These are phyloP conservation scores for Fraxinus platypoda DNA, from an alignment of 305 asterid genomes.

Conservation along the genomic window DNA sequence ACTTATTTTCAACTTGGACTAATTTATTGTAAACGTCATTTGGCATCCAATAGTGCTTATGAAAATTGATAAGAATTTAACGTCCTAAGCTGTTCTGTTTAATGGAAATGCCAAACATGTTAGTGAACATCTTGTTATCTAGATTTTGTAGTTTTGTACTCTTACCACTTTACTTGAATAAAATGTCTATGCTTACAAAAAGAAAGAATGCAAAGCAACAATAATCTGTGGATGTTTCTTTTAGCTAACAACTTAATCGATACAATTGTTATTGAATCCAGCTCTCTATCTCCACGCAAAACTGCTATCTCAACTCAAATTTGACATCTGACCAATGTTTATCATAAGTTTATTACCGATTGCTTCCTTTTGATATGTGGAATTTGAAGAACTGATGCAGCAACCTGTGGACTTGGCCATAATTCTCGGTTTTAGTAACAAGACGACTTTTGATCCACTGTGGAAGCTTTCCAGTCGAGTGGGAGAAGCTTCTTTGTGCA, in stretches of 20 bases:
- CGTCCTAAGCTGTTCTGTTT: neutral
- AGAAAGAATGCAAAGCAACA: neutral
- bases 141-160: neutral
- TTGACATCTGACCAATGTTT: neutral
- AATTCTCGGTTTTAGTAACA: conserved; percentile 48
- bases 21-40: too few relatives aligned
- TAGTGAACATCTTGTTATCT: neutral
- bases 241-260: neutral
- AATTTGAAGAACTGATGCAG: conserved; percentile 84
- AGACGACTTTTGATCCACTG: conserved; percentile 76
- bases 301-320: neutral
- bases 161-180: neutral
- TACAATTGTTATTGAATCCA: neutral
- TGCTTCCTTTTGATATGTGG: conserved; percentile 51
- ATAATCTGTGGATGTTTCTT: neutral
- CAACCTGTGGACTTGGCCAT: conserved; percentile 76
- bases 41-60: too few relatives aligned
- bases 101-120: neutral
- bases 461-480: conserved; percentile 73
- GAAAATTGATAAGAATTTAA: neutral
- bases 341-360: neutral
- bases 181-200: neutral
- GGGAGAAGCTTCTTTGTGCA: conserved; percentile 46
- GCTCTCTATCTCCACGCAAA: neutral
- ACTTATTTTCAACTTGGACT: neutral